Base-by-base conservation (phyloP, 2,329 filamentous ascomycete genomes). In the Fusarium xylarioides region DNA sequence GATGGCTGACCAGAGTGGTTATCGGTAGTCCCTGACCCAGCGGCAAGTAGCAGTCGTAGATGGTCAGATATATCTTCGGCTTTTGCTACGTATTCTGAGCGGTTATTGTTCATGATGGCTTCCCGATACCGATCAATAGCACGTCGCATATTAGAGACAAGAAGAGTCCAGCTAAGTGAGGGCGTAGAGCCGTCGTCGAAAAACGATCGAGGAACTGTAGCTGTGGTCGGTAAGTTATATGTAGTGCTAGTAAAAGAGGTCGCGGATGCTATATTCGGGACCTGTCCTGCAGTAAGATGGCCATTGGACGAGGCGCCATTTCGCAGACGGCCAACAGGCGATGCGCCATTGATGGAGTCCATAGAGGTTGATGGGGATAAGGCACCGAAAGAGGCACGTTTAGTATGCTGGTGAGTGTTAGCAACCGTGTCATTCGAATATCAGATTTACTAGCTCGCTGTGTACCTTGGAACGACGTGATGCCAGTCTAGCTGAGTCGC, bases 61-160 rank as follows among this genome's bases (percentile, higher is more conserved):
- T 99, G 95, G 80, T 99, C 96, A 10, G 96, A 98, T 58, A 99
- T 98, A 80, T 99, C 95, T 82, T 99, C 96, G n/a, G 96, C 96
- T 71, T 93, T 90, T 65, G 92, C 92, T 32, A 98, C 96, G 81
- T 97, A 98, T 80, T 98, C 95, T 5, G 95, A 93, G 32, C 95
- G 91, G 78, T 92, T 91, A 71, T 91, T 92, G 77, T 91, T 93
- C 70, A 91, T 92, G 76, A 99, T 93, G n/a, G 94, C 93, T 75
- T 97, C 93, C 50, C 95, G 90, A 82, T 98, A 99, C 63, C 92
- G 90, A 76, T 98, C 95, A 67, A 99, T 92, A 4, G 95, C 93
- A 74, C 90, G 89, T 77, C 94, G 94, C 93, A 98, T 98, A 79
- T 97, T 97, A 65, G 95, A 91, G 11, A 98, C 92, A 60, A 99